A percentile compares a stretch with the other conserved stretches of the same genome.
phyloP scores from a whole-genome alignment of 2,329 filamentous ascomycete species.

The Claviceps africana region DNA sequence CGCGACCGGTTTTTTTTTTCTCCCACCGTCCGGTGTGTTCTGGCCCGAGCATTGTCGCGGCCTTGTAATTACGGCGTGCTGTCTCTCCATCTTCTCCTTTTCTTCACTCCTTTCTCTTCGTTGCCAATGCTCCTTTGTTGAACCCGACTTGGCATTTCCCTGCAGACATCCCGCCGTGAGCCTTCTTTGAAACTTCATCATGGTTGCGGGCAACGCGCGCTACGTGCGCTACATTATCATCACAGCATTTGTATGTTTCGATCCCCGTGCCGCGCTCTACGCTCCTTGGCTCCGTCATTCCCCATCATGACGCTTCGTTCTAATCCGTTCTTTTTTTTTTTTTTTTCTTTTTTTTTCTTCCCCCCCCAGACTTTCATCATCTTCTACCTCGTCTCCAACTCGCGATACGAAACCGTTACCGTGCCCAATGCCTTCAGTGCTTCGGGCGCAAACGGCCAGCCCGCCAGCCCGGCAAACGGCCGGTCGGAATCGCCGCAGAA shows the following conservation, averaged over 20 bases:
- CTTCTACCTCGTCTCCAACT: conserved; percentile 67
- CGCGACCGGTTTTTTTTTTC: not conserved
- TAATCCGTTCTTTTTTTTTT: not conserved
- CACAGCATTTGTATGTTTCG: conserved; percentile 75
- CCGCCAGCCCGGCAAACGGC: not conserved
- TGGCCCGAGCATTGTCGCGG: not conserved
- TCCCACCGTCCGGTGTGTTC: too few species aligned
- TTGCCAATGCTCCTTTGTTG: not conserved
- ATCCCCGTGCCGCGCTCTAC: too few species aligned
- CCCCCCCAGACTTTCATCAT: conserved; percentile 47
- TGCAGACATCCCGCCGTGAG: not conserved
- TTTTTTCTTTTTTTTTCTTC: too few species aligned
- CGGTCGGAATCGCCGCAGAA: conserved; percentile 2
- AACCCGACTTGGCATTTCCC: not conserved
- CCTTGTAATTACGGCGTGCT: not conserved
- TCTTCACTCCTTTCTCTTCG: not conserved
- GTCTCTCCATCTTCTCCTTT: not conserved
- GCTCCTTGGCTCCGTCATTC: not conserved
- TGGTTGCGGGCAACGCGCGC: conserved; percentile 57
- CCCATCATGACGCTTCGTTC: not conserved
- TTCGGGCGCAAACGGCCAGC: not conserved
- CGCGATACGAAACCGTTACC: conserved; percentile 30
- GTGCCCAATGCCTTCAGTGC: conserved; percentile 7
- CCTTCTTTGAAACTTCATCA: conserved; percentile 15
- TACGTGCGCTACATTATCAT: conserved; percentile 68